Percentiles rank a stretch among this genome's conserved stretches.
phyloP scores from a whole-genome alignment of 2,329 filamentous ascomycete genomes.

The Aureobasidium sp. region DNA sequence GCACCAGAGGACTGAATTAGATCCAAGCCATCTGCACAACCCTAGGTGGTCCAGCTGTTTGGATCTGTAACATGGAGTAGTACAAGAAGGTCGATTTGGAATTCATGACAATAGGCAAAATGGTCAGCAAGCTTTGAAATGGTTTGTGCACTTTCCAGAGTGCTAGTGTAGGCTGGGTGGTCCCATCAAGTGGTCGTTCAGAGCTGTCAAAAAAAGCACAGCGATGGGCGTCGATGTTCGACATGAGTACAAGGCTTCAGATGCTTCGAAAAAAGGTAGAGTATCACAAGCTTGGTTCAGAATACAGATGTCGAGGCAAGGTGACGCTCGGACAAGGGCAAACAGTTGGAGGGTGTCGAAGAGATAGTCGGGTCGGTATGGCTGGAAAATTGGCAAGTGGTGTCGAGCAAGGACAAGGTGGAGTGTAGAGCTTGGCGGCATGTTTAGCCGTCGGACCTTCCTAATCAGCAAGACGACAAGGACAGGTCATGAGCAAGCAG shows the following conservation, averaged over 20 bases:
- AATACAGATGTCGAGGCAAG: not conserved
- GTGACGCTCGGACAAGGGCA: not conserved
- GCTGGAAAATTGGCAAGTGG: not conserved
- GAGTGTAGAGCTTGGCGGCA: not conserved
- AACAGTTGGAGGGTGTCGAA: not conserved
- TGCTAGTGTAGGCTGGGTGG: not conserved
- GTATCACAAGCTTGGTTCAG: not conserved
- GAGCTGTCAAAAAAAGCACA: constrained; percentile 3
- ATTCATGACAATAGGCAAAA: not conserved
- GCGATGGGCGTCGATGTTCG: not conserved
- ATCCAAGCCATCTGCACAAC: not conserved
- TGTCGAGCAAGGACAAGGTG: not conserved
- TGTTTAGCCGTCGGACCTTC: constrained; percentile 4
- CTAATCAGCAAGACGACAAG: constrained; percentile 6
- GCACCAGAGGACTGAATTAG: not conserved
- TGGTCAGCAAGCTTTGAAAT: not conserved
- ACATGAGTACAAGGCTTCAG: not conserved
- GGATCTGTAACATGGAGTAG: not conserved
- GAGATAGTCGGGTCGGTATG: not conserved
- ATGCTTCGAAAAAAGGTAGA: not conserved
- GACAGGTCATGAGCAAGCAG: not conserved
- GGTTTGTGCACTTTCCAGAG: not conserved
- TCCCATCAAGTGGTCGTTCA: not conserved
- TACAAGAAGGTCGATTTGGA: not conserved
- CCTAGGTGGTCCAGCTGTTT: not conserved